phyloP scores from a whole-genome alignment of 371 early-diverging fungal species.

The Rhizopus delemar region DNA sequence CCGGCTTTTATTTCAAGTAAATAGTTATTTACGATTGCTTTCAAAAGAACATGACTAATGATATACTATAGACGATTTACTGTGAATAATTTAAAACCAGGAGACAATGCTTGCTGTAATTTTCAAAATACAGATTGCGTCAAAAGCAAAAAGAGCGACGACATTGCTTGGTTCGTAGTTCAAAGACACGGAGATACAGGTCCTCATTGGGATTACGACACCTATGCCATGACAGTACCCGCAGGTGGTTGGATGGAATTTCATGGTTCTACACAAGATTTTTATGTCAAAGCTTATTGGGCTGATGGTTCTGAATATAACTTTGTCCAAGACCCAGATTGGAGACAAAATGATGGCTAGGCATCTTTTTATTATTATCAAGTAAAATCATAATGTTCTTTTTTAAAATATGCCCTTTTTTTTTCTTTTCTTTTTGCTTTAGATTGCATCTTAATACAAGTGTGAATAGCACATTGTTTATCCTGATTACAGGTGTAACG shows the following conservation, averaged over 20 bases:
- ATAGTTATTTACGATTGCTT: not conserved
- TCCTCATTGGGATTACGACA: not conserved
- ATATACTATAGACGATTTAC: conserved; percentile 3
- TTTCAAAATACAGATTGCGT: conserved; percentile 6
- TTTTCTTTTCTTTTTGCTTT: too few relatives aligned
- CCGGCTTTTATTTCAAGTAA: not conserved
- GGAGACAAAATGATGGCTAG: too few relatives aligned
- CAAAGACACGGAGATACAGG: not conserved
- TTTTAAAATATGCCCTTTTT: too few relatives aligned
- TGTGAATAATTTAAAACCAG: not conserved
- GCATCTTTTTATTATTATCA: too few relatives aligned
- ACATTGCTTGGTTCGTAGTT: not conserved
- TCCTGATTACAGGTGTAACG: too few relatives aligned
- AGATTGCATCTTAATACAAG: too few relatives aligned
- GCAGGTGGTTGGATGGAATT: conserved; percentile 10
- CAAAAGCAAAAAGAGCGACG: not conserved
- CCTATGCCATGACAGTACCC: not conserved
- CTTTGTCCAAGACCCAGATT: too few relatives aligned
- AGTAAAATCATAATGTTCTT: too few relatives aligned
- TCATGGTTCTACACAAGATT: not conserved
- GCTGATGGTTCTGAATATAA: conserved; percentile 4
- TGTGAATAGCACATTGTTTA: too few relatives aligned
- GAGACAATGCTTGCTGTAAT: conserved; percentile 6
- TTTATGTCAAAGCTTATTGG: not conserved
- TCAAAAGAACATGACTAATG: too few relatives aligned